Evolutionary conservation across 805 yeast genomes (phyloP).

Genomic region (Yarrowia alimentaria): DNA sequence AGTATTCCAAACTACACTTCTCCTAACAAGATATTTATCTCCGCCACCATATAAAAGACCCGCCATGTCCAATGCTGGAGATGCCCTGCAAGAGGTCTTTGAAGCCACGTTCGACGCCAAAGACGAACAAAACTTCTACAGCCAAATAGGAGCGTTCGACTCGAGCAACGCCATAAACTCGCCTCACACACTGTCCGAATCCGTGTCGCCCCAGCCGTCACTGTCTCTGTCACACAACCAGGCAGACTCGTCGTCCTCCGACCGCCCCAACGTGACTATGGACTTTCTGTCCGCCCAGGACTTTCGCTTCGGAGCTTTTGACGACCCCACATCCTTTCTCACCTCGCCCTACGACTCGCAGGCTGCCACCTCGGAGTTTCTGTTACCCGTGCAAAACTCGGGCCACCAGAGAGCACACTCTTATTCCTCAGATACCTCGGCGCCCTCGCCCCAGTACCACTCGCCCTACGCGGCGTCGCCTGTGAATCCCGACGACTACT

Average conservation of each 20-base stretch:
- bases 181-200: too few relatives aligned
- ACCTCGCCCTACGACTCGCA: conserved; percentile 13
- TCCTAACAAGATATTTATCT: too few relatives aligned
- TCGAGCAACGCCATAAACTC: too few relatives aligned
- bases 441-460: conserved; percentile 11
- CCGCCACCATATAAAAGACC: too few relatives aligned
- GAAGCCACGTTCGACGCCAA: conserved; percentile 24
- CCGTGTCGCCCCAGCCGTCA: too few relatives aligned
- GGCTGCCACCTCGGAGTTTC: neutral
- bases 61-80: conserved; percentile 20
- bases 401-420: conserved; percentile 13
- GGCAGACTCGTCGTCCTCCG: conserved; percentile 21
- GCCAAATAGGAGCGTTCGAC: too few relatives aligned
- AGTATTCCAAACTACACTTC: too few relatives aligned
- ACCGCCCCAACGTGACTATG: too few relatives aligned
- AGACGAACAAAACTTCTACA: conserved; percentile 9
- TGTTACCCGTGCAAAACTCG: conserved; percentile 2
- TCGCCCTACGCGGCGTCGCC: conserved; percentile 23
- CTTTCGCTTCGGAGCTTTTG: conserved; percentile 7
- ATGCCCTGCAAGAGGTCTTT: conserved; percentile 23
- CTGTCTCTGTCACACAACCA: too few relatives aligned
- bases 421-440: conserved; percentile 23
- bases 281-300: conserved; percentile 23
- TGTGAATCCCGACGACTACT: conserved; percentile 19
- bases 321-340: conserved; percentile 21